Evolutionary conservation across 345 rosid species (phyloP), one percentile per base, ranked within the genome.

Genomic region (Eucalyptus victrix): DNA sequence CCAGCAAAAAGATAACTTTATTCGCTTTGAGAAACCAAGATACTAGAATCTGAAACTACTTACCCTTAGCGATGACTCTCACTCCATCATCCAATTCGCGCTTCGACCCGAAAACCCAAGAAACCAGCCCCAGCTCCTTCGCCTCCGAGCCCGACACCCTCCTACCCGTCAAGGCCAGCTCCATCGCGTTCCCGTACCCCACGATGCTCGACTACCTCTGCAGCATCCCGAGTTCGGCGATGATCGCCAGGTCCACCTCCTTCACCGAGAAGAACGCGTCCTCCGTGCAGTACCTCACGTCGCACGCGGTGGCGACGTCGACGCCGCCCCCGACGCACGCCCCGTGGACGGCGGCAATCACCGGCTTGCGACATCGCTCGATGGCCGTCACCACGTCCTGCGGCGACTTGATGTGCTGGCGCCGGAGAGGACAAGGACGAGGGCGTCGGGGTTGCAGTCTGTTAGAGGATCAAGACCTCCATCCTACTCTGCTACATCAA

Each of bases 191-290:
- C 51, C 51, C 51, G 18, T 49, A 90, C 62, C 98, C 98, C 24
- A 97, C 96, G 9, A 97, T 97, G 30, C 88, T 87, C 21, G 99
- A 98, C 37, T 97, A 67, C 88, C 99, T 90, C 95, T 97, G 98
- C 3, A 97, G 92, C 32, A 96, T 94, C n/a, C 99, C 98, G 8
- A 95, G 93, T 92, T 97, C 98, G 12, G 98, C 99, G 18, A 96
- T 94, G 62, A 97, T 92, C 19, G 93, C 99, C 89, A 96, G 44
- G 90, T 96, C 99, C 14, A 97, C 97, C 92, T 97, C 99, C 90
- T 96, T 97, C 49, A 96, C 96, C 3, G 96, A 90, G 91, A 97
- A 97, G 54, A 94, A 94, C 6, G 98, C 93, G 40, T 93, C 97
- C 87, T 91, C 90, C 2, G 93, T 89, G 86, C 98, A 96, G 42